Evolutionary conservation across 208 protist genomes (phyloP), one percentile per base, ranked within the genome.

Genomic region (Leishmania martiniquensis): DNA sequence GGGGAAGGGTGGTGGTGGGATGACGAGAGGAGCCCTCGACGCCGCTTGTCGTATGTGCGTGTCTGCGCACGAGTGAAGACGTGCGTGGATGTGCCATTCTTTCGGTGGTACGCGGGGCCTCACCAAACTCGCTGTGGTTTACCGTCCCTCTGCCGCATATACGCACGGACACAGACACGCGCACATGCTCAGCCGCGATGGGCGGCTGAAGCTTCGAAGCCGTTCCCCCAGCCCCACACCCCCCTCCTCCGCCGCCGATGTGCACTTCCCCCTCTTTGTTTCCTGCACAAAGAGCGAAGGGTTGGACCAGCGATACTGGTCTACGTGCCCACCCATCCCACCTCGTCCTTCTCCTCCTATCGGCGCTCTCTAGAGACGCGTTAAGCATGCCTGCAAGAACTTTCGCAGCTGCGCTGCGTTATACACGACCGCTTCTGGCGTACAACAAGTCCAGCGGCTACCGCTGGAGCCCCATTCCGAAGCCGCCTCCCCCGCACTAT

Each of bases 391-490:
- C 83, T 87, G 54, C 42, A 4, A 12, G 4, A 15, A 5, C 49
- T 20, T 47, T 55, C 10, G 63, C 52, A 45, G 49, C 51, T 10
- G 51, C 45, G 80, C 68, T 78, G 51, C 70, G 83, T 15, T 59
- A 78, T 25, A 87, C 80, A 17, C 72, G 54, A 22, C 39, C 59
- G 25, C 77, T 88, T 9, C 65, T 78, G n/a, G 84, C 86, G 10
- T 79, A 86, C 67, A 95, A 95, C 78, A 92, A 87, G 39, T 86
- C 87, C 15, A 65, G 77, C 37, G 91, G 91, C 7, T 81, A 87
- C 47, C 89, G 91, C 42, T 95, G 91, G 91, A 89, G 77, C 51
- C 79, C 89, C 5, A 93, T 93, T 60, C 89, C 91, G 0, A 88
- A 90, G 47, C 89, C 91, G n/a, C 91, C 91, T n/a, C 89, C 91